Percentiles rank a stretch among this genome's conserved stretches.
These are phyloP conservation scores for Cercospora zeae-maydis DNA, from an alignment of 2,329 filamentous ascomycete species.

Conservation along the genomic window DNA sequence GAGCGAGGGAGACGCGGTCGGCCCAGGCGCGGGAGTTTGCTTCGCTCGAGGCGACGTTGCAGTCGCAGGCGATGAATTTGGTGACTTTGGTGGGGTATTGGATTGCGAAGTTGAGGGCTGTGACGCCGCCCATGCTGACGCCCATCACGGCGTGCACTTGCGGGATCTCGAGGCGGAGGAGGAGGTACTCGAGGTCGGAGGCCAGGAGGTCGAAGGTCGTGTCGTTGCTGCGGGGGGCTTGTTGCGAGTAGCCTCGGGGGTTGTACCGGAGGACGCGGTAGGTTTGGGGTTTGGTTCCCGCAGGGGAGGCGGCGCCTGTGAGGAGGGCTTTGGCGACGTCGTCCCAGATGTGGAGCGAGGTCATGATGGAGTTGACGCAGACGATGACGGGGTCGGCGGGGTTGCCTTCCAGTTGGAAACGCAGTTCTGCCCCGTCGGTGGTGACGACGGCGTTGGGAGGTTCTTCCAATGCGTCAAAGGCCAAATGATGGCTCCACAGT, in stretches of 20 bases:
- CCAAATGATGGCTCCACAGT: constrained; percentile 70
- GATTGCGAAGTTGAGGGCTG: constrained; percentile 69
- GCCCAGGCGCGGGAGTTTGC: constrained; percentile 77
- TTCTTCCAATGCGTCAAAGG: constrained; percentile 63
- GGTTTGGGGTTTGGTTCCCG: constrained; percentile 50
- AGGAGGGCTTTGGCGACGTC: constrained; percentile 62
- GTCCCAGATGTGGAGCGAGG: constrained; percentile 78
- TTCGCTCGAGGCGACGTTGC: constrained; percentile 67
- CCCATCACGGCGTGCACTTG: constrained; percentile 67
- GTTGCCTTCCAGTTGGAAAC: constrained; percentile 72
- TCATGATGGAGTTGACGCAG: constrained; percentile 76
- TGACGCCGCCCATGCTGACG: constrained; percentile 78
- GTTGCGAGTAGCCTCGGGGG: constrained; percentile 62
- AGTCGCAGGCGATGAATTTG: constrained; percentile 72
- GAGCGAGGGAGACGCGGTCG: constrained; percentile 65
- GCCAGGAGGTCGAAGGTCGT: constrained; percentile 61
- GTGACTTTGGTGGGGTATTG: constrained; percentile 57
- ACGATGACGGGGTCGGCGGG: constrained; percentile 68
- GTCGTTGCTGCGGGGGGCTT: constrained; percentile 41
- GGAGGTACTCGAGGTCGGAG: constrained; percentile 62
- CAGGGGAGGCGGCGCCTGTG: constrained; percentile 38
- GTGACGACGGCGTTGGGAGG: constrained; percentile 67
- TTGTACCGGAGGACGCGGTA: constrained; percentile 76
- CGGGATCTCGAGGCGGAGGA: constrained; percentile 66
- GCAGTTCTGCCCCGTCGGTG: constrained; percentile 63